Conservation (phyloP, 768 basidiomycete species). For the Exidia glandulosa region DNA sequence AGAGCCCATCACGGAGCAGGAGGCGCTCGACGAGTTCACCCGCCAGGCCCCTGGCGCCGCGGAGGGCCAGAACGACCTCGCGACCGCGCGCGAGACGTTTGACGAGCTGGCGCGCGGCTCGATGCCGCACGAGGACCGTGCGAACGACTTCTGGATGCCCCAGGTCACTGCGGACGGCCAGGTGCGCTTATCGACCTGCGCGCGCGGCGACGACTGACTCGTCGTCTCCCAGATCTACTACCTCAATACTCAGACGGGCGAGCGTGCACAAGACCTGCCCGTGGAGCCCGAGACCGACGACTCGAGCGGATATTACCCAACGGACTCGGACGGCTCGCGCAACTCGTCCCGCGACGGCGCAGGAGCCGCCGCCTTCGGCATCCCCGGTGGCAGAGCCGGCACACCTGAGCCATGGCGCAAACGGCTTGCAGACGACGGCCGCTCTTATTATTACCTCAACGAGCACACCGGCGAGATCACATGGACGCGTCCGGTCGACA, state of each 20-base stretch:
- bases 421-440: constrained; percentile 71
- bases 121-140: constrained; percentile 29
- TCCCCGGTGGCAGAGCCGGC: constrained; percentile 28
- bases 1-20: constrained; percentile 61
- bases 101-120: constrained; percentile 46
- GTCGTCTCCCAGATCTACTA: constrained; percentile 74
- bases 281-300: constrained; percentile 53
- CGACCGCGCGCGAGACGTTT: constrained; percentile 28
- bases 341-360: not conserved
- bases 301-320: constrained; percentile 49
- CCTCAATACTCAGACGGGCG: constrained; percentile 79
- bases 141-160: constrained; percentile 85
- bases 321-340: constrained; percentile 15
- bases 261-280: constrained; percentile 77
- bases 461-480: constrained; percentile 52
- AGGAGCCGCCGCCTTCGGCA: not conserved
- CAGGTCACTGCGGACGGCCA: constrained; percentile 72
- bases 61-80: constrained; percentile 21
- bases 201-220: not conserved
- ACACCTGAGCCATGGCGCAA: constrained; percentile 78
- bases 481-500: constrained; percentile 50
- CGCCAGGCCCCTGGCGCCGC: constrained; percentile 35
- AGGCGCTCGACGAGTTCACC: constrained; percentile 51
- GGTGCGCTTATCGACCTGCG: constrained; percentile 28
- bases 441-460: constrained; percentile 73